Conservation (phyloP, 2,329 filamentous ascomycete genomes). For the Cryoendolithus antarcticus region DNA sequence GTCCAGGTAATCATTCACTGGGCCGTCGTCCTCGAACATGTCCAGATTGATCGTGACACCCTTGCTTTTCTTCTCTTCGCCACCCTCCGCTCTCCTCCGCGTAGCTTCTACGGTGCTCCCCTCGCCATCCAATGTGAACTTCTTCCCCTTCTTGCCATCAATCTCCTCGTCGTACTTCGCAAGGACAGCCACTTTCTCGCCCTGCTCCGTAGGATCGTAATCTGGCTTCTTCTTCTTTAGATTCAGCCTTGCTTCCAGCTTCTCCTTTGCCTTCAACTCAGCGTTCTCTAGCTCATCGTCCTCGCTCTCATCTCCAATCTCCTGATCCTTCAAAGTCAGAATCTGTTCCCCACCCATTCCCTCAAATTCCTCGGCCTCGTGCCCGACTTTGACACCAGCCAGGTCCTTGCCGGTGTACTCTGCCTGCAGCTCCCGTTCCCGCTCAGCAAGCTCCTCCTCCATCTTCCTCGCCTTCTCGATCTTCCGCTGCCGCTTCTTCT, state of each 20-base stretch:
- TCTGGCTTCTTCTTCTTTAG: slow-evolving; percentile 80
- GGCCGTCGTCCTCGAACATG: slow-evolving; percentile 50
- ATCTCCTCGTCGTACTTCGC: slow-evolving; percentile 96
- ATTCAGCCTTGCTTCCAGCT: slow-evolving; percentile 62
- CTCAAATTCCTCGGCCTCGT: slow-evolving; percentile 70
- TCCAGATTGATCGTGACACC: slow-evolving; percentile 67
- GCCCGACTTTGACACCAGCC: slow-evolving; percentile 80
- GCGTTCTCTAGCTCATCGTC: slow-evolving; percentile 82
- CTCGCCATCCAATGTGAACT: slow-evolving; percentile 72
- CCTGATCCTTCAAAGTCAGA: slow-evolving; percentile 85
- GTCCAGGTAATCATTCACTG: slow-evolving; percentile 78
- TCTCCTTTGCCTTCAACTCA: slow-evolving; percentile 58
- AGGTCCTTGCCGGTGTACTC: slow-evolving; percentile 80
- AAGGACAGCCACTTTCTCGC: slow-evolving; percentile 55
- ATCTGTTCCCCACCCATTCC: slow-evolving; percentile 69
- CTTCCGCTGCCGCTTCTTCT: slow-evolving; percentile 90
- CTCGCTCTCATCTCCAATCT: slow-evolving; percentile 66
- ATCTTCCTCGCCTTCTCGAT: slow-evolving; percentile 59
- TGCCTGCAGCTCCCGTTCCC: slow-evolving; percentile 51
- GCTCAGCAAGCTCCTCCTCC: slow-evolving; percentile 67
- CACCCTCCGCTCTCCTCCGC: slow-evolving; percentile 28
- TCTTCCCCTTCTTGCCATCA: slow-evolving; percentile 72
- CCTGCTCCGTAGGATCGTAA: slow-evolving; percentile 73
- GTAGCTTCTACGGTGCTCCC: slow-evolving; percentile 56
- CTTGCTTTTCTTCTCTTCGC: slow-evolving; percentile 48